Conservation (phyloP, 169 alveolate genomes). For the Plasmodium falciparum region DNA sequence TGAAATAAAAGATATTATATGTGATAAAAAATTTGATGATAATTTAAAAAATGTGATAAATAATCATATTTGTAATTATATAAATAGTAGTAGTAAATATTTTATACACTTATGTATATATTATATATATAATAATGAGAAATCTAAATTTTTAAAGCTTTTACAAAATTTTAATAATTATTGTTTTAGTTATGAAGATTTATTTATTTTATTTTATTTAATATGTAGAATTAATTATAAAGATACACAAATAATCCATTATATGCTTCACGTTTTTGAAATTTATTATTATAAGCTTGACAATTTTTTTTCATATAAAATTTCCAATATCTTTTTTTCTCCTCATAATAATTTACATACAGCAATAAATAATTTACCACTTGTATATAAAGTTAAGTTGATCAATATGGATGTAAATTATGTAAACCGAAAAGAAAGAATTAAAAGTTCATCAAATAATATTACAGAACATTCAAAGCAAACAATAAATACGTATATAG, state of each 20-base stretch:
- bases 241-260: slow-evolving; percentile 6
- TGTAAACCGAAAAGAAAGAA: background rate
- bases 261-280: slow-evolving; percentile 37
- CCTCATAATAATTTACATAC: slow-evolving; percentile 47
- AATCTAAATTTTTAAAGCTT: slow-evolving; percentile 33
- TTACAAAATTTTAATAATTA: slow-evolving; percentile 18
- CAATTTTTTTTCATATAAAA: slow-evolving; percentile 26
- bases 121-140: slow-evolving; percentile 67
- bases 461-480: background rate
- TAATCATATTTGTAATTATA: slow-evolving; percentile 23
- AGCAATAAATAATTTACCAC: slow-evolving; percentile 55
- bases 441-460: background rate
- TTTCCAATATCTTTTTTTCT: slow-evolving; percentile 38
- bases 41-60: slow-evolving; percentile 17
- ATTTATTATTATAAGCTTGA: slow-evolving; percentile 46
- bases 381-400: slow-evolving; percentile 34
- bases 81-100: slow-evolving; percentile 50
- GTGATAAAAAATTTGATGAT: slow-evolving; percentile 2
- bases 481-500: background rate
- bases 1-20: slow-evolving; percentile 4
- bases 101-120: slow-evolving; percentile 42
- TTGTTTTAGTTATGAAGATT: slow-evolving; percentile 63
- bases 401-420: slow-evolving; percentile 20
- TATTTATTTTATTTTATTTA: slow-evolving; percentile 61
- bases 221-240: slow-evolving; percentile 53